phyloP scores from a whole-genome alignment of 2,329 filamentous ascomycete genomes.

The Calonectria pauciramosa region DNA sequence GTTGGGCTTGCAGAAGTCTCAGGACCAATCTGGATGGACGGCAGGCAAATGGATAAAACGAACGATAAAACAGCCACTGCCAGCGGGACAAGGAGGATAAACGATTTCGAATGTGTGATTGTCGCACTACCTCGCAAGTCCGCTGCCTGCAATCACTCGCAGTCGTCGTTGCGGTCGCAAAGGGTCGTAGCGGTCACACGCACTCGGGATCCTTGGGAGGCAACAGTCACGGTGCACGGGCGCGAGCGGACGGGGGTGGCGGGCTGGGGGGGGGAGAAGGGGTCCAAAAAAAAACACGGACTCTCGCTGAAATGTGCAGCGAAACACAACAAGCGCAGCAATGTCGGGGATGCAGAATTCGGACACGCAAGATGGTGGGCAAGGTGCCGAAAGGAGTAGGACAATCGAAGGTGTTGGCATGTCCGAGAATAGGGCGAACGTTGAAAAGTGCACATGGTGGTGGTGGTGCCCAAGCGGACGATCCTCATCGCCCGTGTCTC shows the following conservation, averaged over 20 bases:
- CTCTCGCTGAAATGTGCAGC: constrained; percentile 26
- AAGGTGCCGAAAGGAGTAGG: constrained; percentile 4
- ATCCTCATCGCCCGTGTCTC: constrained; percentile 25
- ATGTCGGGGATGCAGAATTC: constrained; percentile 20
- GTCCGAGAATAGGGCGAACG: constrained; percentile 28
- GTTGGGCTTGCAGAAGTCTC: constrained; percentile 21
- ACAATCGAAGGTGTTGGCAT: constrained; percentile 14
- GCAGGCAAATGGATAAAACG: constrained; percentile 21
- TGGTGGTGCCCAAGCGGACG: constrained; percentile 22
- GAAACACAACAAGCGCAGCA: constrained; percentile 25
- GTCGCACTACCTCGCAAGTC: constrained; percentile 36
- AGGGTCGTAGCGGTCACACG: constrained; percentile 39
- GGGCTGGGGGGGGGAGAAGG: constrained; percentile 18
- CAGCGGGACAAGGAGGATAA: constrained; percentile 21
- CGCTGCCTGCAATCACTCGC: constrained; percentile 26
- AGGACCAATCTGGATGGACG: constrained; percentile 9
- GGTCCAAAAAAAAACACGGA: constrained; percentile 30
- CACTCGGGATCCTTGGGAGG: constrained; percentile 36
- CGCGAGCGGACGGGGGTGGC: constrained; percentile 31
- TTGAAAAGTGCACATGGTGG: constrained; percentile 30
- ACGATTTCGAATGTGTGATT: constrained; percentile 22
- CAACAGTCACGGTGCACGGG: constrained; percentile 42
- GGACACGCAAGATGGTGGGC: constrained; percentile 17
- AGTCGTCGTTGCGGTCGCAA: constrained; percentile 32
- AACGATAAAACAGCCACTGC: background rate